Evolutionary conservation across 805 yeast species (phyloP).

Genomic region (Cyberlindnera petersonii): DNA sequence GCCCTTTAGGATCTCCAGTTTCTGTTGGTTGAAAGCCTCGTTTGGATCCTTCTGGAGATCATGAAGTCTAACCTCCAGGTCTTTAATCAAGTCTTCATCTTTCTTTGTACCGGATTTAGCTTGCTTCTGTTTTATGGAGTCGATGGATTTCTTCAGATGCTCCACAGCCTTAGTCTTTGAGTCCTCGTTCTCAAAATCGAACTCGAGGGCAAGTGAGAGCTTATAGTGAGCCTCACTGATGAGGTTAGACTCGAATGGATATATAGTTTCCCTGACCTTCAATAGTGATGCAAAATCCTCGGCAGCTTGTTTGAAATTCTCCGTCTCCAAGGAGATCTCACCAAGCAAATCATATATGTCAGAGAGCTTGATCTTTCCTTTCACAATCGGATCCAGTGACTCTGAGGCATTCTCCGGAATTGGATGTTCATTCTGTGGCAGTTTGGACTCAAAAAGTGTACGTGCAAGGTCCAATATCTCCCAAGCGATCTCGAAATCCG

Average conservation of each 20-base stretch:
- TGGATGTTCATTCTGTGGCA: slow-evolving; percentile 21
- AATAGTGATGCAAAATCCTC: slow-evolving; percentile 61
- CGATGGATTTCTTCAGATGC: slow-evolving; percentile 51
- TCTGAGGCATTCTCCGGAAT: slow-evolving; percentile 15
- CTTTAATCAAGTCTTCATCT: slow-evolving; percentile 47
- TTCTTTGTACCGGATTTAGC: slow-evolving; percentile 33
- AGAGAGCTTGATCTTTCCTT: slow-evolving; percentile 51
- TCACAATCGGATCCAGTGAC: slow-evolving; percentile 33
- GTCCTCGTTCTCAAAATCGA: slow-evolving; percentile 48
- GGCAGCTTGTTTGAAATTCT: slow-evolving; percentile 77
- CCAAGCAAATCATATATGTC: slow-evolving; percentile 80
- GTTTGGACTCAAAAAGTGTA: slow-evolving; percentile 45
- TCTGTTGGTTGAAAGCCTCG: slow-evolving; percentile 45
- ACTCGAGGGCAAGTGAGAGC: slow-evolving; percentile 74
- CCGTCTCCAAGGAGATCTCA: slow-evolving; percentile 86
- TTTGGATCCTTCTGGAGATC: slow-evolving; percentile 53
- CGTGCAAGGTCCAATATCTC: slow-evolving; percentile 78
- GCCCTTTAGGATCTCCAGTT: slow-evolving; percentile 51
- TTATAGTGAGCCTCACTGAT: slow-evolving; percentile 80
- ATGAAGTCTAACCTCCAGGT: slow-evolving; percentile 50
- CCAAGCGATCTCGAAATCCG: slow-evolving; percentile 87
- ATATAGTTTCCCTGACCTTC: slow-evolving; percentile 49
- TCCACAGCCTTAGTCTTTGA: slow-evolving; percentile 49
- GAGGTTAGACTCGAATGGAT: slow-evolving; percentile 45
- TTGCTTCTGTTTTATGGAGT: slow-evolving; percentile 34